Conservation (phyloP, 257 asterid species). For the Solanum dulcamara region DNA sequence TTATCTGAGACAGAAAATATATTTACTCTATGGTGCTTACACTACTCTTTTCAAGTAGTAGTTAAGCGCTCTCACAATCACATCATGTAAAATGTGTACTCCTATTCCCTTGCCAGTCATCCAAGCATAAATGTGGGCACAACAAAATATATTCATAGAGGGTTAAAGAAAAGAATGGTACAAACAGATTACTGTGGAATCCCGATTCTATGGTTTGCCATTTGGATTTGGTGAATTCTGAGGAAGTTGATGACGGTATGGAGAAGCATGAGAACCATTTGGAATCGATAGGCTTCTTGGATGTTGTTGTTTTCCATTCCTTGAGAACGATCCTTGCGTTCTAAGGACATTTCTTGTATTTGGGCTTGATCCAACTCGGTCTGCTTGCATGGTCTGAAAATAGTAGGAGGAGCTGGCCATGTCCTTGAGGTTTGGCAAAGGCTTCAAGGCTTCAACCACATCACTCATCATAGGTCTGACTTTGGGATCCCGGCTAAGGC, state of each 20-base stretch:
- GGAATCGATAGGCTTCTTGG: conserved; percentile 64
- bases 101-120: conserved; percentile 14
- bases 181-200: neutral
- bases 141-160: conserved; percentile 12
- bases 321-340: conserved; percentile 37
- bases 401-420: conserved; percentile 88
- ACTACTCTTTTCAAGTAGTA: conserved; percentile 18
- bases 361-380: conserved; percentile 50
- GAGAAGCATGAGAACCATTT: conserved; percentile 58
- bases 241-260: conserved; percentile 42
- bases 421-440: conserved; percentile 82
- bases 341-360: conserved; percentile 31
- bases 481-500: conserved; percentile 80
- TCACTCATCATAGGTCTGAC: conserved; percentile 86
- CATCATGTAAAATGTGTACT: conserved; percentile 3
- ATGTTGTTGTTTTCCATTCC: conserved; percentile 47
- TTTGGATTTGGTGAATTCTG: conserved; percentile 73
- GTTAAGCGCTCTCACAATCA: conserved; percentile 1
- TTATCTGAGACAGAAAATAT: neutral
- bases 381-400: conserved; percentile 67
- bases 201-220: conserved; percentile 39
- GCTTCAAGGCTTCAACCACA: conserved; percentile 72
- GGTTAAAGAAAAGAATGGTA: conserved; percentile 17
- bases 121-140: conserved; percentile 6
- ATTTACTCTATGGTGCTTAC: conserved; percentile 19